Percentiles rank a stretch among this genome's conserved stretches.
These are phyloP conservation scores for Prunus fruticosa DNA, from an alignment of 306 rosid species.

Conservation along the genomic window DNA sequence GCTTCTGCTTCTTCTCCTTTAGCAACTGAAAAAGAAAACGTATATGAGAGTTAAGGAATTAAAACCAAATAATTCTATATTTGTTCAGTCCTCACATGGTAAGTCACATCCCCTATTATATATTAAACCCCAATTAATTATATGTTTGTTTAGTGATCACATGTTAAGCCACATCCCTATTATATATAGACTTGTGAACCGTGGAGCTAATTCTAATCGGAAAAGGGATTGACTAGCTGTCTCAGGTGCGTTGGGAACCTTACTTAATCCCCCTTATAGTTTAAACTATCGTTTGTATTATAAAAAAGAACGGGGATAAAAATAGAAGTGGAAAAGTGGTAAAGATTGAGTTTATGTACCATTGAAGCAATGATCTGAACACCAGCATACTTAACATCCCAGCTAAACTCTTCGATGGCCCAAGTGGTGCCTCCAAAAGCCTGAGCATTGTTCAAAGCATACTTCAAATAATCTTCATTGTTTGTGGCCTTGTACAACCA, in stretches of 20 bases:
- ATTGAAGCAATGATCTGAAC: constrained; percentile 69
- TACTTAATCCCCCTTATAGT: no score
- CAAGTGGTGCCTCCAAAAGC: constrained; percentile 77
- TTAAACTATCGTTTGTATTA: no score
- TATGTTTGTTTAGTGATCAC: no score
- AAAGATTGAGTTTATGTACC: constrained; percentile 30
- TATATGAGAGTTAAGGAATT: constrained; percentile 9
- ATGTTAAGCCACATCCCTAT: no score
- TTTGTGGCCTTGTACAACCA: constrained; percentile 71
- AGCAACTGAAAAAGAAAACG: constrained; percentile 41
- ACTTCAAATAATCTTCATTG: constrained; percentile 48
- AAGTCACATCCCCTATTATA: background rate
- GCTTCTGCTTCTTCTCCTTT: constrained; percentile 53
- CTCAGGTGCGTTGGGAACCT: no score
- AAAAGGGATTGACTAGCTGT: no score
- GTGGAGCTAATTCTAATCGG: no score
- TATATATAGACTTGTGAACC: no score
- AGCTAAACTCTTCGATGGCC: constrained; percentile 74
- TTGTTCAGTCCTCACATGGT: background rate
- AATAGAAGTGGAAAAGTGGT: background rate
- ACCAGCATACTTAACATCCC: constrained; percentile 80
- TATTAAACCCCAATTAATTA: no score
- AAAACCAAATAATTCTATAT: background rate
- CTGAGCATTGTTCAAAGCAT: constrained; percentile 47
- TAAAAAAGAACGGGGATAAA: background rate